These are phyloP conservation scores for Torulaspora globosa DNA, from an alignment of 1,139 yeast genomes.

Conservation along the genomic window DNA sequence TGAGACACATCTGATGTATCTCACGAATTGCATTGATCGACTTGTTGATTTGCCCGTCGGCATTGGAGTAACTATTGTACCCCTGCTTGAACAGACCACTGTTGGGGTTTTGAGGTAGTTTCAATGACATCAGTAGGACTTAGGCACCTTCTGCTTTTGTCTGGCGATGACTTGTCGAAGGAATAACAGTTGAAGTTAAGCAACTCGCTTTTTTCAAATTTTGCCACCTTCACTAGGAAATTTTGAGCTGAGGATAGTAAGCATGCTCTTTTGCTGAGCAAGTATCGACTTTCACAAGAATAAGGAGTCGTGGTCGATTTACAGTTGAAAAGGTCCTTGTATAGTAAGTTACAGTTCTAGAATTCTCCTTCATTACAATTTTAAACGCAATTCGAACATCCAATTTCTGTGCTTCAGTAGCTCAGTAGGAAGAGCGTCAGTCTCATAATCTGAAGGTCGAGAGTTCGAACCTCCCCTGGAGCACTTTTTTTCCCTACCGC, in stretches of 20 bases:
- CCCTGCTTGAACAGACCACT: constrained; percentile 95
- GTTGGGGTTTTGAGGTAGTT: constrained; percentile 89
- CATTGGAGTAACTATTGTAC: constrained; percentile 80
- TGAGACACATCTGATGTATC: constrained; percentile 82
- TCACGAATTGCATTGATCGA: constrained; percentile 94
- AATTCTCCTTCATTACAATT: too few relatives aligned
- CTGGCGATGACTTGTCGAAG: constrained; percentile 1
- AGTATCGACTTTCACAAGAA: too few relatives aligned
- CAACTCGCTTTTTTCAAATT: constrained; percentile 5
- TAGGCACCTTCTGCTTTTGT: background rate
- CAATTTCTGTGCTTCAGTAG: constrained; percentile 38
- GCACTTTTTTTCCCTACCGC: constrained; percentile 36
- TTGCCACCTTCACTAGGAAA: constrained; percentile 14
- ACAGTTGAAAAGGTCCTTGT: background rate
- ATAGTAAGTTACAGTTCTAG: background rate
- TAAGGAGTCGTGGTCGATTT: background rate
- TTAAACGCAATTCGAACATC: too few relatives aligned
- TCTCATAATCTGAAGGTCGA: constrained; percentile 45
- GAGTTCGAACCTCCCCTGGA: constrained; percentile 51
- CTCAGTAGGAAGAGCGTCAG: constrained; percentile 46
- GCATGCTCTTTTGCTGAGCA: too few relatives aligned
- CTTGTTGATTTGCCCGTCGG: constrained; percentile 91
- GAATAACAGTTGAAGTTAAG: constrained; percentile 1
- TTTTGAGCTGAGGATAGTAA: background rate
- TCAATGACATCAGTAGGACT: constrained; percentile 63